Conservation (phyloP, 176 grass and related monocot genomes). For the Cymbopogon citratus region DNA sequence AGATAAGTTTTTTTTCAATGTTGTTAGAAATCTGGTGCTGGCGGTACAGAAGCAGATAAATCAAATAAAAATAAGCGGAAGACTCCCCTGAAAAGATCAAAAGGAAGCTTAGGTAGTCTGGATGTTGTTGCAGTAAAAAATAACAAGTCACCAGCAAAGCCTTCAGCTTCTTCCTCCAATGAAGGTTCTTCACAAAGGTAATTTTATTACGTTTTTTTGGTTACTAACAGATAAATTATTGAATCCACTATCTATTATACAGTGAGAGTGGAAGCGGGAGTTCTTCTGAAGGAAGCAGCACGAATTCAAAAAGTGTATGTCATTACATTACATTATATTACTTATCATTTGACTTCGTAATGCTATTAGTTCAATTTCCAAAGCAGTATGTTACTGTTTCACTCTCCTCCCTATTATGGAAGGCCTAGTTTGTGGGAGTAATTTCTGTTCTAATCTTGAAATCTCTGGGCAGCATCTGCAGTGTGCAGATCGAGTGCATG, state of each 20-base stretch:
- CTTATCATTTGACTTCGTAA: slow-evolving; percentile 9
- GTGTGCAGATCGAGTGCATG: background rate
- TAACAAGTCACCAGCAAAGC: slow-evolving; percentile 38
- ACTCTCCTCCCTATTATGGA: background rate
- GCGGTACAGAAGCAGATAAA: slow-evolving; percentile 44
- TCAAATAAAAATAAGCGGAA: slow-evolving; percentile 47
- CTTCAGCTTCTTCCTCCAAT: slow-evolving; percentile 46
- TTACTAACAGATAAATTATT: background rate
- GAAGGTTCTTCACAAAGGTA: slow-evolving; percentile 57
- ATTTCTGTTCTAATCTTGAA: background rate
- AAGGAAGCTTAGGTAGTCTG: slow-evolving; percentile 55
- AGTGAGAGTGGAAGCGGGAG: slow-evolving; percentile 57
- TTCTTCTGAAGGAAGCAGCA: slow-evolving; percentile 52
- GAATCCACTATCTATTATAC: slow-evolving; percentile 19
- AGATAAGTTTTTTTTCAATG: background rate
- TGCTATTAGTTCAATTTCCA: background rate
- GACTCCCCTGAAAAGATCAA: slow-evolving; percentile 46
- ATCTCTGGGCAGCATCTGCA: slow-evolving; percentile 1
- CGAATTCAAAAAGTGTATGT: slow-evolving; percentile 65
- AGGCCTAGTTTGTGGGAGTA: slow-evolving; percentile 15
- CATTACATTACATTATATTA: background rate
- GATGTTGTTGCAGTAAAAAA: slow-evolving; percentile 38
- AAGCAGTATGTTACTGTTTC: slow-evolving; percentile 12
- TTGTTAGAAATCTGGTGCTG: slow-evolving; percentile 47
- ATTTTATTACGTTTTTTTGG: slow-evolving; percentile 6